phyloP scores from a whole-genome alignment of 495 filamentous ascomycete genomes.

The Tuber calosporum region DNA sequence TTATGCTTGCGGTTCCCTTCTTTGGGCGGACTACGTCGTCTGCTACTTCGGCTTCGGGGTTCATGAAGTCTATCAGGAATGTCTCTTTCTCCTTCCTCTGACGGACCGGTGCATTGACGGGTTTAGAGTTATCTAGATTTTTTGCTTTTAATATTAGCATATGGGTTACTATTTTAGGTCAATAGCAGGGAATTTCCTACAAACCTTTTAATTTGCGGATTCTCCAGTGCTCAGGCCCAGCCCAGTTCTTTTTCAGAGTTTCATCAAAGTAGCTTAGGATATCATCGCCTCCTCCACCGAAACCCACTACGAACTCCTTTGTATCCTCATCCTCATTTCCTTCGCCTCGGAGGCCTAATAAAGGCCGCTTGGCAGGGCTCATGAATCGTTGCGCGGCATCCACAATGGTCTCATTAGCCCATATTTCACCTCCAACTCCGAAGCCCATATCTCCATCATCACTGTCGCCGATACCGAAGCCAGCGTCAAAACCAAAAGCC shows the following conservation, averaged over 20 bases:
- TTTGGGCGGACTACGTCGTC: conserved; percentile 80
- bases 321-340: conserved; percentile 57
- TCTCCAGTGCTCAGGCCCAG: conserved; percentile 97
- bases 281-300: conserved; percentile 67
- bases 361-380: conserved; percentile 32
- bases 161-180: conserved; percentile 29
- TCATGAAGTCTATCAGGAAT: conserved; percentile 84
- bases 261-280: conserved; percentile 97
- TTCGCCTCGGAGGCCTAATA: conserved; percentile 48
- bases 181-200: background rate
- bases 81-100: conserved; percentile 85
- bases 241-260: conserved; percentile 92
- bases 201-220: conserved; percentile 75
- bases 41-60: conserved; percentile 60
- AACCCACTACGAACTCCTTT: conserved; percentile 54
- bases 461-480: conserved; percentile 36
- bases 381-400: conserved; percentile 46
- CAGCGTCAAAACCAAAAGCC: conserved; percentile 65
- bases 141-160: conserved; percentile 57
- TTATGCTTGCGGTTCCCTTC: conserved; percentile 70
- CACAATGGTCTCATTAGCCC: conserved; percentile 58
- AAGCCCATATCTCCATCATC: conserved; percentile 53
- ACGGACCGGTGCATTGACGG: conserved; percentile 35
- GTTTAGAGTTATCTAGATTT: conserved; percentile 48
- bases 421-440: conserved; percentile 64